A percentile compares a stretch with the other conserved stretches of the same genome.
These are phyloP conservation scores for Blepharisma stoltei DNA, from an alignment of 73 alveolate species.

Conservation along the genomic window DNA sequence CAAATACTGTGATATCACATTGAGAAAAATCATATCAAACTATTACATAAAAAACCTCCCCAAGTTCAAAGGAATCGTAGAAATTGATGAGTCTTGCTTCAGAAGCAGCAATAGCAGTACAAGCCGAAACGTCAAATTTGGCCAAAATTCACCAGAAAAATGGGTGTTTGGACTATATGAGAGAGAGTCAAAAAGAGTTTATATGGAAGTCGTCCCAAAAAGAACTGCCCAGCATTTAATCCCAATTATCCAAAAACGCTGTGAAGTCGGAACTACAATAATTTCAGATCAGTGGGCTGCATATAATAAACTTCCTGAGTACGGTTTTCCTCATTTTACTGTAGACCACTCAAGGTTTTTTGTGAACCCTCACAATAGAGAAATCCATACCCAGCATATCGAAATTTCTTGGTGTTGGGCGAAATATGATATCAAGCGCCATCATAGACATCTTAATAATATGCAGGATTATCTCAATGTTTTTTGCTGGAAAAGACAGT, in stretches of 20 bases:
- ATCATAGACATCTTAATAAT: neutral
- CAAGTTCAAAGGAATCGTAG: slow-evolving; percentile 26
- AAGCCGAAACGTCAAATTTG: neutral
- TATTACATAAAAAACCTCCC: neutral
- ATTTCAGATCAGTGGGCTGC: slow-evolving; percentile 34
- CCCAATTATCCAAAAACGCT: slow-evolving; percentile 20
- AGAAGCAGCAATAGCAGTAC: neutral
- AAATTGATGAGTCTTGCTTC: slow-evolving; percentile 33
- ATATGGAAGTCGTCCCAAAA: slow-evolving; percentile 30
- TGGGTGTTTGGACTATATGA: slow-evolving; percentile 36
- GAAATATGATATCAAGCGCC: slow-evolving; percentile 10
- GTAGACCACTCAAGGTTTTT: slow-evolving; percentile 30
- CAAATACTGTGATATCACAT: neutral
- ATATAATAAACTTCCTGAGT: slow-evolving; percentile 27
- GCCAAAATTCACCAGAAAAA: neutral
- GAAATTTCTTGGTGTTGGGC: slow-evolving; percentile 38
- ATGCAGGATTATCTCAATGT: slow-evolving; percentile 16
- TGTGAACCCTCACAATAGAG: slow-evolving; percentile 28
- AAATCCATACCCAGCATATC: slow-evolving; percentile 31
- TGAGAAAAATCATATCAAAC: neutral
- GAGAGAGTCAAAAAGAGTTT: slow-evolving; percentile 11
- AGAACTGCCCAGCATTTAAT: slow-evolving; percentile 20
- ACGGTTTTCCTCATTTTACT: slow-evolving; percentile 34
- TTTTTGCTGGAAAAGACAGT: slow-evolving; percentile 33
- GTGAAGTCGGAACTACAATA: slow-evolving; percentile 28